Percentiles rank a stretch among this genome's conserved stretches.
These are phyloP conservation scores for Leccinum subgranulosum DNA, from an alignment of 768 basidiomycete genomes.

Conservation along the genomic window DNA sequence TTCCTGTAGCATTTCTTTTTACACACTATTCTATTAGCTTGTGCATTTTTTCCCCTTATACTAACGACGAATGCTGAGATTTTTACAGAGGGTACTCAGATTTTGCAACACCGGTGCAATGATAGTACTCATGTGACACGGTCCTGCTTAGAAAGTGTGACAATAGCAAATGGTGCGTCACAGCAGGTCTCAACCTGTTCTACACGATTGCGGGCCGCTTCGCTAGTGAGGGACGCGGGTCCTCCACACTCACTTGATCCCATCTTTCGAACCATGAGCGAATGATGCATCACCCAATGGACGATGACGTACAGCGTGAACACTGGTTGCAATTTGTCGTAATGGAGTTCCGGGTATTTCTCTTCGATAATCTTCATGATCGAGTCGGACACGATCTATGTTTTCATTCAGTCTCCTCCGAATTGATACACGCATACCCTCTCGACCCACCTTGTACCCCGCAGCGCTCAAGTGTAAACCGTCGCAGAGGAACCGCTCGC, in stretches of 20 bases:
- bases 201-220: not conserved
- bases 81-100: too few species aligned
- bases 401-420: not conserved
- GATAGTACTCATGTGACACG: too few species aligned
- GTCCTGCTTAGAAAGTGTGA: too few species aligned
- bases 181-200: not conserved
- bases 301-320: constrained; percentile 33
- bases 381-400: constrained; percentile 65
- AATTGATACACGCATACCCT: not conserved
- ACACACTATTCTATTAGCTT: too few species aligned
- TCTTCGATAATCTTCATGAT: constrained; percentile 55
- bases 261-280: not conserved
- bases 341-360: constrained; percentile 66
- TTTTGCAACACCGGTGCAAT: too few species aligned
- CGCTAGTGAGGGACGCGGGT: not conserved
- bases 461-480: constrained; percentile 75
- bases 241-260: not conserved
- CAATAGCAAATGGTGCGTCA: not conserved
- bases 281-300: not conserved
- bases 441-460: constrained; percentile 63
- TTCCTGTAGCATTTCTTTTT: too few species aligned
- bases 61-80: too few species aligned
- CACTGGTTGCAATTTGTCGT: constrained; percentile 53
- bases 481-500: constrained; percentile 59
- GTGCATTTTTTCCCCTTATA: too few species aligned